Evolutionary conservation across 805 yeast species (phyloP).

Genomic region (Candida insectorum): DNA sequence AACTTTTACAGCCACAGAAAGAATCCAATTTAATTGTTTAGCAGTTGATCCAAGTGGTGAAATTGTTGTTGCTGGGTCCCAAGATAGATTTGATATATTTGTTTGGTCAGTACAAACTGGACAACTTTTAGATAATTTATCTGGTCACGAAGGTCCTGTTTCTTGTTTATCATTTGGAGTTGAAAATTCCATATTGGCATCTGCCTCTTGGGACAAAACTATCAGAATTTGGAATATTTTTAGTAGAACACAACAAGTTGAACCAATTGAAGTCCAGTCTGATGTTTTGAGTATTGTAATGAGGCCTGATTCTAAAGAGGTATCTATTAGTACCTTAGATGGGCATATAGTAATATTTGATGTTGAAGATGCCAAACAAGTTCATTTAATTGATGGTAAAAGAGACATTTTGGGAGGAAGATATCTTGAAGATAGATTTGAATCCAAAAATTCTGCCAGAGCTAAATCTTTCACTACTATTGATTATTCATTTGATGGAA

Average conservation of each 20-base stretch:
- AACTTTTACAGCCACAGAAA: constrained; percentile 85
- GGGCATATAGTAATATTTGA: constrained; percentile 87
- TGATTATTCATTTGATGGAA: constrained; percentile 86
- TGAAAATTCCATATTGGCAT: constrained; percentile 74
- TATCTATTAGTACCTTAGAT: constrained; percentile 84
- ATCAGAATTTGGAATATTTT: constrained; percentile 91
- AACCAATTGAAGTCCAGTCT: constrained; percentile 80
- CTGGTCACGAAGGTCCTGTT: constrained; percentile 96
- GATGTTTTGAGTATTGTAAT: constrained; percentile 81
- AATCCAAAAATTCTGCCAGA: constrained; percentile 75
- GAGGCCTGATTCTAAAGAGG: constrained; percentile 90
- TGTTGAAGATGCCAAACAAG: constrained; percentile 74
- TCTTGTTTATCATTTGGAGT: constrained; percentile 82
- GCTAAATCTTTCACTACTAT: constrained; percentile 81
- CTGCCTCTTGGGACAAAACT: constrained; percentile 96
- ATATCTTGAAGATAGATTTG: constrained; percentile 75
- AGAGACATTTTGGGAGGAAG: constrained; percentile 87
- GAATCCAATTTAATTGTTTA: constrained; percentile 80
- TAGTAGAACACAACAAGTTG: constrained; percentile 81
- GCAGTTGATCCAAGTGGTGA: constrained; percentile 98
- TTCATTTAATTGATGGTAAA: constrained; percentile 79
- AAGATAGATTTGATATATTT: constrained; percentile 84
- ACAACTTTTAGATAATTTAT: constrained; percentile 77
- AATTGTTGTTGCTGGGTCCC: constrained; percentile 90
- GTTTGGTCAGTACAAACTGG: constrained; percentile 98